These are phyloP conservation scores for Phialemoniopsis sp. DNA, from an alignment of 2,329 filamentous ascomycete genomes.

Conservation along the genomic window DNA sequence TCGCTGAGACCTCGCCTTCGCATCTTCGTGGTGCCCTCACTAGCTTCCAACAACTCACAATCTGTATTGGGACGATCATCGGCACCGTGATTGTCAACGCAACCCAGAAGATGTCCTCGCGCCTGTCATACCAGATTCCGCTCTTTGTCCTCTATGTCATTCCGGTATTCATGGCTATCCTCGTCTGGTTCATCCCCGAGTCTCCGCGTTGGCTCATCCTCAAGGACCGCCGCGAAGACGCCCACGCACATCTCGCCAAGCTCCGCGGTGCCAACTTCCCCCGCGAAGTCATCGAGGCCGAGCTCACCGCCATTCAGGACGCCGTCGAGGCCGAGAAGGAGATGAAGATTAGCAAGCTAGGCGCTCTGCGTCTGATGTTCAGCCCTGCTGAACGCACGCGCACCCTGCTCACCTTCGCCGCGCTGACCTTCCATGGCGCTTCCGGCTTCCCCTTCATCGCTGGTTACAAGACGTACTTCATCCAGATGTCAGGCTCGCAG, in stretches of 20 bases:
- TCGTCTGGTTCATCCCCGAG: conserved; percentile 1
- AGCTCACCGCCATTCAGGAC: not conserved
- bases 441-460: conserved; percentile 7
- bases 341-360: conserved; percentile 2
- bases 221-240: conserved; percentile 3
- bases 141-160: not conserved
- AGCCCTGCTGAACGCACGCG: conserved; percentile 4
- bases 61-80: conserved; percentile 6
- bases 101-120: too few species aligned
- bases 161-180: conserved; percentile 1
- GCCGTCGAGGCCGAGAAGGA: conserved; percentile 2
- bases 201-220: conserved; percentile 3
- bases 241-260: not conserved
- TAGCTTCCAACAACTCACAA: conserved; percentile 5
- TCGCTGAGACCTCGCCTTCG: conserved; percentile 6
- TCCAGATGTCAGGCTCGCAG: conserved; percentile 6
- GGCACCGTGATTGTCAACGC: conserved; percentile 2
- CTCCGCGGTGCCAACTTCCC: conserved; percentile 1
- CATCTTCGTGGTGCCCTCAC: conserved; percentile 5
- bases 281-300: conserved; percentile 1
- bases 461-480: conserved; percentile 7
- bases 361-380: conserved; percentile 5
- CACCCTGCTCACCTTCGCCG: conserved; percentile 5
- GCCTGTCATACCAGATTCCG: too few species aligned
- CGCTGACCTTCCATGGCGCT: conserved; percentile 3